Percentiles rank a stretch among this genome's conserved stretches.
phyloP scores from a whole-genome alignment of 768 basidiomycete species.

The Arthromyces matolae region DNA sequence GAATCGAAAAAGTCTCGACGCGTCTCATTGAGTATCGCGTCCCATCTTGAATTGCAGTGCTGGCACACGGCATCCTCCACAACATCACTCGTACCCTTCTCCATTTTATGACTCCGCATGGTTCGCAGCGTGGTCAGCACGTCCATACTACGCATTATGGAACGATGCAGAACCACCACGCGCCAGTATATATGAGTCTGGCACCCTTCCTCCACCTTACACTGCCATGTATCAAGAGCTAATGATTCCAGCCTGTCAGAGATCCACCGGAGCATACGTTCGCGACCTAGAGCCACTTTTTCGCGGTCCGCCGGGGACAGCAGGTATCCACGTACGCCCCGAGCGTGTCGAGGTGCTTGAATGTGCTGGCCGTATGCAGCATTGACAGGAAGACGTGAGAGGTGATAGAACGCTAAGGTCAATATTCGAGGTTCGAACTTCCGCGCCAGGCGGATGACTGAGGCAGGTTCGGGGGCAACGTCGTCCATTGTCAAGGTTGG shows the following conservation, averaged over 20 bases:
- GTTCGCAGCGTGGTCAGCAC: slow-evolving; percentile 19
- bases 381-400: slow-evolving; percentile 19
- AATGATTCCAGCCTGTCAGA: slow-evolving; percentile 19
- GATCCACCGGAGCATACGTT: slow-evolving; percentile 22
- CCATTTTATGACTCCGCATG: slow-evolving; percentile 21
- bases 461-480: slow-evolving; percentile 22
- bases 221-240: slow-evolving; percentile 21
- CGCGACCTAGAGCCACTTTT: slow-evolving; percentile 20
- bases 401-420: slow-evolving; percentile 20
- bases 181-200: slow-evolving; percentile 22
- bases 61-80: slow-evolving; percentile 22
- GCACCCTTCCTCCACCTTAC: slow-evolving; percentile 16
- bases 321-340: slow-evolving; percentile 18
- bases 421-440: slow-evolving; percentile 20
- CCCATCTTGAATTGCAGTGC: slow-evolving; percentile 23
- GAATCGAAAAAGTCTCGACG: slow-evolving; percentile 22
- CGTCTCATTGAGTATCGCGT: slow-evolving; percentile 19
- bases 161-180: slow-evolving; percentile 20
- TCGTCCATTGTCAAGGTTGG: slow-evolving; percentile 23
- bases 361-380: slow-evolving; percentile 19
- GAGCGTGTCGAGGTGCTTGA: slow-evolving; percentile 16
- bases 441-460: slow-evolving; percentile 21
- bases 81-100: slow-evolving; percentile 19
- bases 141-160: slow-evolving; percentile 20
- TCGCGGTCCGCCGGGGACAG: slow-evolving; percentile 19